Base-by-base conservation (phyloP, 2,329 filamentous ascomycete genomes). In the Mycocentrospora acerina region DNA sequence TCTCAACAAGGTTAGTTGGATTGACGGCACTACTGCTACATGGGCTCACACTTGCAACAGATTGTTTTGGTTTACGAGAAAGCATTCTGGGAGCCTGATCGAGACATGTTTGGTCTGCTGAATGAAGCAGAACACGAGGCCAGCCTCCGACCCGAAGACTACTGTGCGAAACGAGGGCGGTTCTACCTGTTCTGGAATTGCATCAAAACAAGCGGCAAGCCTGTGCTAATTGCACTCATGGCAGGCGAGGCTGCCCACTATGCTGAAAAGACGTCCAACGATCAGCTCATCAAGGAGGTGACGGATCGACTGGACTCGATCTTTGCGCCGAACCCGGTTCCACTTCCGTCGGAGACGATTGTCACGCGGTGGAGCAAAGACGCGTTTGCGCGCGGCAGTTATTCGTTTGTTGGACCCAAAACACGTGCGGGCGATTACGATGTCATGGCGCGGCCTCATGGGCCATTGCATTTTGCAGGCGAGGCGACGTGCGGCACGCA, bases 131-230 rank as follows among this genome's bases (percentile, higher is more conserved):
- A 77, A 15, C 79, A 81, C 43, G 73, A 77, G 3, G 77, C 82
- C 40, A 95, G 89, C 59, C 76, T 90, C 37, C 75, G 83, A 29
- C 89, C 94, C 57, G 79, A 80, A 34, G 87, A 95, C 50, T 97
- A 97, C 59, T 75, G 82, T 4, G 74, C 78, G 3, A 83, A 82
- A 45, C 82, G 91, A 36, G 91, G 91, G n/a, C 85, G 90, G 16
- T 95, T 95, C 69, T 98, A 97, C 59, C 81, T 98, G 55, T 97
- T 95, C 80, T 97, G 95, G 80, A 97, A 98, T 57, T 89, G 90
- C 37, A 85, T 90, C 44, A 88, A 89, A 53, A 95, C 88, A 3
- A 90, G 87, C 30, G 94, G 94, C 1, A 74, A 95, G 24, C 93
- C 72, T 24, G 89, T 90, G 35, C 76, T 96, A 16, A 82, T 97